Base-by-base conservation (phyloP, 148 eudicot species). In the Fallopia convolvulus region DNA sequence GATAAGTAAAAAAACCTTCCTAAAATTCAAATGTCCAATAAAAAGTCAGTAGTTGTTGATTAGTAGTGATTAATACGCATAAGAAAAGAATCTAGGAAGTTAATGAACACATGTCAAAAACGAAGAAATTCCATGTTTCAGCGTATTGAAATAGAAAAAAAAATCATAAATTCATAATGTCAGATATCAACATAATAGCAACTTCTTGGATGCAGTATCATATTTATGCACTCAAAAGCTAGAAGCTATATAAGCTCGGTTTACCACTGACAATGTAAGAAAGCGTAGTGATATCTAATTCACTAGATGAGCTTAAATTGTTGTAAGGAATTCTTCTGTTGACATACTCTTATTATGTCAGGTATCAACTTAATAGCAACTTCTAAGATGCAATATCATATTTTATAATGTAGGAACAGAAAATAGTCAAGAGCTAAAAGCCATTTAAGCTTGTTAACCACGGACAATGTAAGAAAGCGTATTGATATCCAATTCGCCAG, bases 1-100 rank as follows among this genome's bases (percentile, higher is more conserved):
- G 99, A 77, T 92, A 94, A 74, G 91, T 86, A 46, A 79, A 86
- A 82, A 94, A 94, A 68, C 91, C 96, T 79, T 81, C 90, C 93
- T 90, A 80, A 33, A 80, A 49, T 26, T 58, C 18, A 13, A 32
- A 44, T 39, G 44, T n/a, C 46, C 72, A 36, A 2, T 30, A 39
- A 68, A 8, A 33, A 68, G 44, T 6, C 10, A 68, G 46, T 36
- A 68, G 21, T 39, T 33, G 20, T 7, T 68, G 44, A 3, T 68
- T 39, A 36, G 12, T 68, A 68, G 72, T 33, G 21, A 36, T 5
- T 8, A 15, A 33, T 15, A 17, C 6, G 30, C 26, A 58, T 58
- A 20, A 3, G 26, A n/a, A n/a, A 63, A 40, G 17, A 10, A 63
- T 33, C 70, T 30, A 63, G 39, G 70, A 63, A 26, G 70, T 63